Evolutionary conservation across 179 eudicot genomes (phyloP).

Genomic region (Silene coronaria): DNA sequence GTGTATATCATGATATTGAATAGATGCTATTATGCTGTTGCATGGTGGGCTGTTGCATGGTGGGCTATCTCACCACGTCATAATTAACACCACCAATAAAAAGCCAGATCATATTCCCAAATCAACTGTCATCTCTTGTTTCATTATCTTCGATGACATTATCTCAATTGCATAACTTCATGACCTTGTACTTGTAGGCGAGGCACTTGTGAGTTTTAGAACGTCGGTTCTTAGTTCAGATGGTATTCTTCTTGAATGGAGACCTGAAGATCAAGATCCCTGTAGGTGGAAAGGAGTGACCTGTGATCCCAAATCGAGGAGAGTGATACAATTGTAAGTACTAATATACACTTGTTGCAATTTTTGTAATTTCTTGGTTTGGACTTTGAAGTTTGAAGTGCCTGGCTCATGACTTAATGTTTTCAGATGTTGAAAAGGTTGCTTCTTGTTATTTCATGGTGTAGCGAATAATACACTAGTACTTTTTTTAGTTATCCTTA

Average conservation of each 20-base stretch:
- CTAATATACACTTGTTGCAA: neutral
- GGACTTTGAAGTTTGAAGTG: neutral
- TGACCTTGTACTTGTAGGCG: conserved; percentile 43
- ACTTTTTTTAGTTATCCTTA: neutral
- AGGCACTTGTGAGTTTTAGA: conserved; percentile 76
- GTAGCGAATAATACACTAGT: neutral
- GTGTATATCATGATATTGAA: neutral
- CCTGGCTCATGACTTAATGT: neutral
- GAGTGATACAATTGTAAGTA: conserved; percentile 84
- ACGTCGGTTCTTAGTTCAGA: conserved; percentile 51
- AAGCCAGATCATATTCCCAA: neutral
- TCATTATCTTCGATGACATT: conserved; percentile 1
- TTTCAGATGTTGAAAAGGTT: conserved; percentile 6
- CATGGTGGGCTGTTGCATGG: too few relatives aligned
- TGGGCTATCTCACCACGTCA: neutral
- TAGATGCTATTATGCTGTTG: neutral
- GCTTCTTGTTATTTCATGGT: neutral
- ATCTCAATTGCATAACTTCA: neutral
- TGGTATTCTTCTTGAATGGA: conserved; percentile 73
- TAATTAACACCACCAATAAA: neutral
- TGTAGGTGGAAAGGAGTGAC: conserved; percentile 92
- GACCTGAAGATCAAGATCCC: conserved; percentile 93
- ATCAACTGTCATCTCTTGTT: neutral
- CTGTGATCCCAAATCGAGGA: conserved; percentile 65
- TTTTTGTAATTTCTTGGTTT: neutral